Evolutionary conservation across 1,139 yeast species (phyloP), one percentile per base, ranked within the genome.

Genomic region (Candida anutae): DNA sequence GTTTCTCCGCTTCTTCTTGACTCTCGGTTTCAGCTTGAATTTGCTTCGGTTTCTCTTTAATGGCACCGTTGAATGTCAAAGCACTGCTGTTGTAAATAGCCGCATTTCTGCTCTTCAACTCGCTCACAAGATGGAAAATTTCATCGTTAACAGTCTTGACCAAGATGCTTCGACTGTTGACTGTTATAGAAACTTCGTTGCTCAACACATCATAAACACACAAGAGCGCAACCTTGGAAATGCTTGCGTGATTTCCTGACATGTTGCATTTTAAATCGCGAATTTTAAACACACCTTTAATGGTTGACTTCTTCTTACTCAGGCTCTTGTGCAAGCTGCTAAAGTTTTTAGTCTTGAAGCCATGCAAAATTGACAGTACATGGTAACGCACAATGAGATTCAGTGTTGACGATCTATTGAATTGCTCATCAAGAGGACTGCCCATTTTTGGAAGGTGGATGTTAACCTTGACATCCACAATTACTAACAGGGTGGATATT

Each of bases 81-180:
- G 19, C 15, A 33, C 36, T 33, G 12, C 36, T 33, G 13, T 42
- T 46, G 31, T 50, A 64, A 14, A 46, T 46, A 19, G 39, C 38
- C 33, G 62, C 64, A 15, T 38, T 41, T 28, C 58, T 49, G 28
- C 61, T 61, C 24, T 62, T 40, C 9, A 62, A 35, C 30, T 51
- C 53, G 30, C 67, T 41, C 2, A 61, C 57, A 18, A 63, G 40
- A 24, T 57, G 56, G 39, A 65, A 65, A 6, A 65, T 47, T 16
- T 54, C 57, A 23, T 53, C 57, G 39, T 65, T 65, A 10, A 62
- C 55, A 0, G 69, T 62, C 17, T 48, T 53, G 17, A 62, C 28
- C 30, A 48, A 50, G 12, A 59, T 29, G 11, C 44, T 42, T 33
- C 57, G 62, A 18, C 52, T 46, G 13, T 48, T 38, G 10, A 57